Conservation (phyloP, 1,139 yeast genomes). For the Yamadazyma jaroonii region DNA sequence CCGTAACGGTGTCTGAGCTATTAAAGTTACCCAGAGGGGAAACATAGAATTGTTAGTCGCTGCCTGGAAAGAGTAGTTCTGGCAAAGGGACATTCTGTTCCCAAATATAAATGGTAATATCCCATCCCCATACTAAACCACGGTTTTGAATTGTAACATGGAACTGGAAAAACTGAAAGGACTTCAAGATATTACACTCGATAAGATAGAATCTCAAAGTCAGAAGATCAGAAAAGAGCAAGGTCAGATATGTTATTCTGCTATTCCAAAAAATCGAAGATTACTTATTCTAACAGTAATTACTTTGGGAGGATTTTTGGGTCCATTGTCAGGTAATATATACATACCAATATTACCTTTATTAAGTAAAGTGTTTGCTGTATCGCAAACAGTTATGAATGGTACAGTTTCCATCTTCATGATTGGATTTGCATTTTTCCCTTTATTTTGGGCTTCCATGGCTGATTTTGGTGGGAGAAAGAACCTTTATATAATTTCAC, state of each 20-base stretch:
- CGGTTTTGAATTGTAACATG: too few species aligned
- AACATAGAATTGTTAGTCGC: too few species aligned
- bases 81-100: too few species aligned
- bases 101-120: too few species aligned
- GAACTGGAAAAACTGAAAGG: too few species aligned
- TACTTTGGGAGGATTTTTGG: constrained; percentile 52
- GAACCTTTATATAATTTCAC: constrained; percentile 43
- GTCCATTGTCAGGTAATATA: constrained; percentile 60
- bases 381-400: constrained; percentile 45
- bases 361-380: constrained; percentile 39
- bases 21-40: too few species aligned
- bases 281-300: constrained; percentile 30
- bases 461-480: constrained; percentile 62
- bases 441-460: constrained; percentile 53
- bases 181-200: too few species aligned
- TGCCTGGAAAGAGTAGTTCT: too few species aligned
- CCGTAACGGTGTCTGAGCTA: not conserved
- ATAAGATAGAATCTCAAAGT: too few species aligned
- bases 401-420: constrained; percentile 62
- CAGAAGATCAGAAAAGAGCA: constrained; percentile 13
- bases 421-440: constrained; percentile 55
- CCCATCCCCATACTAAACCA: too few species aligned
- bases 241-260: constrained; percentile 15
- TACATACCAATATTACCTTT: constrained; percentile 56
- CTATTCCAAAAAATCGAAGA: constrained; percentile 14